A percentile compares a stretch with the other conserved stretches of the same genome.
These are phyloP conservation scores for Cadophora malorum DNA, from an alignment of 2,329 filamentous ascomycete genomes.

Conservation along the genomic window DNA sequence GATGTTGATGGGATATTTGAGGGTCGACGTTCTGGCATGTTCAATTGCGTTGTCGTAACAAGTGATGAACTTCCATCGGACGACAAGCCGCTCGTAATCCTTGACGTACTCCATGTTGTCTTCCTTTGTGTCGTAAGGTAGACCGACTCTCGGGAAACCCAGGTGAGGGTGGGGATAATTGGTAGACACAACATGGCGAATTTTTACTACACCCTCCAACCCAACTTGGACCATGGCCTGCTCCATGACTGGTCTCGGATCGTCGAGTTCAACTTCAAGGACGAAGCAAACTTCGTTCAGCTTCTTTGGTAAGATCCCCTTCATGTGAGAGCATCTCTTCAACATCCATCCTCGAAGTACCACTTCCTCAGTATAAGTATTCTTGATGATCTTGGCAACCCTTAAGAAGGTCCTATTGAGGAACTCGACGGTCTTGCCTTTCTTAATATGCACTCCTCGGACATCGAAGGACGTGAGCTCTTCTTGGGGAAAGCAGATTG, in stretches of 20 bases:
- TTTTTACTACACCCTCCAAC: constrained; percentile 47
- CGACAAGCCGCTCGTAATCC: constrained; percentile 10
- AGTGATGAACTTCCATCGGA: constrained; percentile 19
- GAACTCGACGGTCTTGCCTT: constrained; percentile 34
- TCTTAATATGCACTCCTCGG: not conserved
- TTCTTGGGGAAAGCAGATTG: constrained; percentile 1
- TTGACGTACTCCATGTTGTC: constrained; percentile 6
- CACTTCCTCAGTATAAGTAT: constrained; percentile 35
- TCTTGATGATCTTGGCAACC: constrained; percentile 47
- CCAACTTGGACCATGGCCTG: constrained; percentile 53
- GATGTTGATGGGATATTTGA: constrained; percentile 10
- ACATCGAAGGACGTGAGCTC: not conserved
- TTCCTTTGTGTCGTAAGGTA: not conserved
- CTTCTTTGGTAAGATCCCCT: constrained; percentile 46
- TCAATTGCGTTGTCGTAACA: constrained; percentile 20
- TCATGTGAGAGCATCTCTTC: constrained; percentile 44
- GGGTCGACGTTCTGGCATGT: not conserved
- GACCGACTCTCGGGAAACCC: not conserved
- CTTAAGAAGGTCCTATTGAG: constrained; percentile 47
- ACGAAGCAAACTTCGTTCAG: constrained; percentile 54
- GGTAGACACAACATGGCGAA: constrained; percentile 57
- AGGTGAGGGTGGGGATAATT: constrained; percentile 56
- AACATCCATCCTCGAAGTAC: constrained; percentile 52
- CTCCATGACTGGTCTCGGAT: constrained; percentile 41
- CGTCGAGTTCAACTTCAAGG: constrained; percentile 47